These are phyloP conservation scores for Durotheca rogersii DNA, from an alignment of 495 filamentous ascomycete genomes.

Conservation along the genomic window DNA sequence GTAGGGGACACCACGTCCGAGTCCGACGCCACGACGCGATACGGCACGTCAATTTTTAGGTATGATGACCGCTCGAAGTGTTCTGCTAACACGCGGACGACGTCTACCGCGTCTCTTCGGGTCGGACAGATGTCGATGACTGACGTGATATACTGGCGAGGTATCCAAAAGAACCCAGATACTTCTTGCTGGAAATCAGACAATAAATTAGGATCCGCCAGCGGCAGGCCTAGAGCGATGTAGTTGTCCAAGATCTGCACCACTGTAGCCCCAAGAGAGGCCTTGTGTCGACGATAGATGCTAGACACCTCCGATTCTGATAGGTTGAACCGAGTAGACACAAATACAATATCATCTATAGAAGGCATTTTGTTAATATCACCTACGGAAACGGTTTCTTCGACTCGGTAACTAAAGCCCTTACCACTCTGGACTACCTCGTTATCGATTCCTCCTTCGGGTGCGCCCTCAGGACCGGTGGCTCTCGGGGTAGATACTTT, in stretches of 20 bases:
- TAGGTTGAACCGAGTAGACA: slow-evolving; percentile 26
- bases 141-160: slow-evolving; percentile 20
- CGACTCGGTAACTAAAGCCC: not conserved
- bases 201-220: not conserved
- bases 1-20: slow-evolving; percentile 4
- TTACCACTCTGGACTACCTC: slow-evolving; percentile 19
- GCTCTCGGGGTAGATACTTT: slow-evolving; percentile 6
- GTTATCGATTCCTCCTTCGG: slow-evolving; percentile 6
- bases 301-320: slow-evolving; percentile 22
- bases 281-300: slow-evolving; percentile 24
- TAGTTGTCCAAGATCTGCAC: slow-evolving; percentile 29
- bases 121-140: slow-evolving; percentile 16
- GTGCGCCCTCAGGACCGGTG: slow-evolving; percentile 5
- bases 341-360: slow-evolving; percentile 27
- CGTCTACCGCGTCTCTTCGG: slow-evolving; percentile 13
- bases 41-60: slow-evolving; percentile 29
- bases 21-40: slow-evolving; percentile 26
- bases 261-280: slow-evolving; percentile 29
- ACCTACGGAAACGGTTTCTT: not conserved
- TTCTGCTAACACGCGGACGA: slow-evolving; percentile 24
- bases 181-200: slow-evolving; percentile 4
- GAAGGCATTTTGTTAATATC: slow-evolving; percentile 5
- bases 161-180: slow-evolving; percentile 24
- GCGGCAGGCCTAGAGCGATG: slow-evolving; percentile 9
- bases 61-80: slow-evolving; percentile 33